Evolutionary conservation across 352 stramenopile genomes (phyloP).

Genomic region (Globisporangium cederbergense): DNA sequence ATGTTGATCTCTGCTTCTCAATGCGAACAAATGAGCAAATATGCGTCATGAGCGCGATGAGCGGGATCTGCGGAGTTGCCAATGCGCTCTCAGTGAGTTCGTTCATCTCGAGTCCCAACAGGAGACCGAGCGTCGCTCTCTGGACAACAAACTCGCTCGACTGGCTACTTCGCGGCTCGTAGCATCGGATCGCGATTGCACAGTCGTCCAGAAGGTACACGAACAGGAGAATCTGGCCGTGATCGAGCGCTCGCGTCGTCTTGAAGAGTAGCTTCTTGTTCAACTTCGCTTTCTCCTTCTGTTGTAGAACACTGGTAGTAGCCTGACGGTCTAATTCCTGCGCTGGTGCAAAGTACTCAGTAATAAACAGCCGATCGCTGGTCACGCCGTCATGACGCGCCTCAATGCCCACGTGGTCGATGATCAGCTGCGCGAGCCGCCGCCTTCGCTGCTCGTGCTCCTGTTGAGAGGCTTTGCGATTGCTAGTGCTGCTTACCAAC

Average conservation of each 20-base stretch:
- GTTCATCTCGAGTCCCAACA: conserved; percentile 18
- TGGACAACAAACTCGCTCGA: conserved; percentile 19
- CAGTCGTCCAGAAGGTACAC: conserved; percentile 20
- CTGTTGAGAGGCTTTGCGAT: neutral
- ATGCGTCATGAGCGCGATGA: conserved; percentile 29
- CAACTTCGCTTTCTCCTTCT: neutral
- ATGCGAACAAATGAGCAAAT: conserved; percentile 41
- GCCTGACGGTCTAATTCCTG: neutral
- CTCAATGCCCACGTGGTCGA: conserved; percentile 59
- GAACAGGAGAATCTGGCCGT: conserved; percentile 36
- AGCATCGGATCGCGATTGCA: conserved; percentile 28
- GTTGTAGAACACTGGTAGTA: neutral
- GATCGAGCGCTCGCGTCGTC: conserved; percentile 34
- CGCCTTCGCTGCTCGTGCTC: conserved; percentile 15
- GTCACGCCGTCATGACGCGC: conserved; percentile 37
- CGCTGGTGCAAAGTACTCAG: conserved; percentile 29
- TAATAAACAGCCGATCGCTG: conserved; percentile 43
- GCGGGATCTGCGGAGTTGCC: conserved; percentile 7
- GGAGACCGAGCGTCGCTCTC: conserved; percentile 9
- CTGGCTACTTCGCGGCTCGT: conserved; percentile 45
- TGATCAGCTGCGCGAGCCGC: conserved; percentile 35
- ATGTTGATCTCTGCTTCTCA: neutral
- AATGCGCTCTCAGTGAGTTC: conserved; percentile 2
- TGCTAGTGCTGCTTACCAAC: neutral
- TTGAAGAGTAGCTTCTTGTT: conserved; percentile 35